Base-by-base conservation (phyloP, 345 rosid species). In the Capsella bursapastoris region DNA sequence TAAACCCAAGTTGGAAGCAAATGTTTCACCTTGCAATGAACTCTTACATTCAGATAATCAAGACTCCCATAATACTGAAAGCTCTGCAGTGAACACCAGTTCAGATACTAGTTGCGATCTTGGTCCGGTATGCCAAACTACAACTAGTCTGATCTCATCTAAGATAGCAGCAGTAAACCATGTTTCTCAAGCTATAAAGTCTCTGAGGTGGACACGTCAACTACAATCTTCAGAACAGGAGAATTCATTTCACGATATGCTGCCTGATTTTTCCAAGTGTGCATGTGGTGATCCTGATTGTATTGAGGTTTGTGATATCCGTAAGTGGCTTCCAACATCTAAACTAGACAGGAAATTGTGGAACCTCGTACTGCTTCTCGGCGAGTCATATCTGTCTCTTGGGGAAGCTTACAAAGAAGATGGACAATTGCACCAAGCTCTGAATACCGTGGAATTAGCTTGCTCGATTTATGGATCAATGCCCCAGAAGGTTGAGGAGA, bases 241-340 rank as follows among this genome's bases (percentile, higher is more conserved):
- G 50, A 70, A 55, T 52, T 51, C 61, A 41, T 53, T 73, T 79
- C 70, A 77, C 70, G 82, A 72, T 78, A 73, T 52, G 52, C 53
- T 76, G 12, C 83, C 83, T 27, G 82, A 82, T 48, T 77, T 88
- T 76, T 86, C 91, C 51, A 87, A 87, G 72, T 94, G 98, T 80
- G 82, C 90, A 31, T 94, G 98, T 81, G 98, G 97, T 81, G 96
- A 94, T 85, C 71, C 90, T 56, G 98, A 94, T 72, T 94, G 98
- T 82, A 91, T 94, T 75, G 97, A 91, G 84, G 90, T 94, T 68
- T 94, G 97, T 76, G 98, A 94, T 77, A 90, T 94, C 70, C 85
- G 90, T 55, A 90, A 91, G 66, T 94, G 98, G 98, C 89, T 94
- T 53, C 96, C 96, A 67, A 91, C 88, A 44, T 91, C 96, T 28